Evolutionary conservation across 139 green algal species (phyloP), one percentile per base, ranked within the genome.

Genomic region (Chlorella sp.): DNA sequence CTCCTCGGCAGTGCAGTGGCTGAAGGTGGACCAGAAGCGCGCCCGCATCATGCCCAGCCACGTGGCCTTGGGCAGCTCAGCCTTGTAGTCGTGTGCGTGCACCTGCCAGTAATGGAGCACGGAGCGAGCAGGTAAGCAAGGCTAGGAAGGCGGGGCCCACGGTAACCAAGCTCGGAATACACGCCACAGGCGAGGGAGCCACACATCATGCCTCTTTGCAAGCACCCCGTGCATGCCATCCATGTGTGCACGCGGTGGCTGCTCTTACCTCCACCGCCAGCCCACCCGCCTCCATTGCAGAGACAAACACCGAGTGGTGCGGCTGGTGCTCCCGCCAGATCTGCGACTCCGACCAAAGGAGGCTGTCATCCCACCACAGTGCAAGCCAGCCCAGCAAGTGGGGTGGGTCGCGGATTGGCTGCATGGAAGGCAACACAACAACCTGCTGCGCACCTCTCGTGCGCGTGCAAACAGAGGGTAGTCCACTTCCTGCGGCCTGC

Each of bases 21-120:
- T 72, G 65, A 85, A 85, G 51, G 81, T 85, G 24, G 81, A 85
- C 81, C 81, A 85, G 68, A 85, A 85, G 26, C 70, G 43, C 34
- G 30, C 48, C 13, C 68, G 48, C 81, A 85, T 72, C 81, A 85
- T 85, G 81, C 36, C 68, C 68, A 85, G 81, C 81, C 81, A 85
- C 1, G 51, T 73, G 4, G 68, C 36, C 51, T 80, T 78, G 68
- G 81, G 46, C 81, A 85, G 81, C 51, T 43, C 22, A 14, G 81
- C 81, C 7, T 3, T 48, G 81, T 80, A 85, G 36, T 80, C 68
- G 48, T 85, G 81, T 0, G 64, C 34, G 7, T 75, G 64, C 79
- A 73, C 58, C 72, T 78, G 43, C 13, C 30, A 70, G 24, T n/a
- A n/a, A n/a, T n/a, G n/a, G n/a, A n/a, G n/a, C n/a, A n/a, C n/a